phyloP scores from a whole-genome alignment of 2,329 filamentous ascomycete species.

The Pseudogymnoascus sp. region DNA sequence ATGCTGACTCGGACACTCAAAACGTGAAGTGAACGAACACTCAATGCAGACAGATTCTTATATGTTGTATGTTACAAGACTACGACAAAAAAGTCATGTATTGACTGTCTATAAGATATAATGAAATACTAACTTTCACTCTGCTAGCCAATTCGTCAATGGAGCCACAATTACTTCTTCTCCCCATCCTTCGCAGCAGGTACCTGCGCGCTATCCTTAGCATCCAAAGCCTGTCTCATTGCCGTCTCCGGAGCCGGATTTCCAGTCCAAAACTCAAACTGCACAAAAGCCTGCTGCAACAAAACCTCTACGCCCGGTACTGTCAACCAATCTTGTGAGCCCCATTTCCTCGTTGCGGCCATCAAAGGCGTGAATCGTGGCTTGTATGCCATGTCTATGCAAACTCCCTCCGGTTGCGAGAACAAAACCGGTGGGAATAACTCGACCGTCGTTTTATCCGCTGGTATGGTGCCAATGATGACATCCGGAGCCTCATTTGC shows the following conservation, averaged over 20 bases:
- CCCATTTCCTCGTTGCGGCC: not conserved
- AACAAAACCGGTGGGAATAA: conserved; percentile 27
- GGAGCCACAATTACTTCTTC: too few relatives aligned
- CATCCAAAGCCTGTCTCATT: conserved; percentile 43
- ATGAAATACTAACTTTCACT: too few relatives aligned
- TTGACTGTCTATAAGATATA: too few relatives aligned
- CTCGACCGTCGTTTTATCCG: conserved; percentile 7
- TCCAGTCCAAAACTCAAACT: conserved; percentile 60
- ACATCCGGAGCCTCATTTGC: not conserved
- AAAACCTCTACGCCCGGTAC: conserved; percentile 70
- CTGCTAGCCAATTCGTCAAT: too few relatives aligned
- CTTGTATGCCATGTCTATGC: conserved; percentile 11
- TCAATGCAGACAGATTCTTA: too few relatives aligned
- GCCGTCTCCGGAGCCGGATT: conserved; percentile 50
- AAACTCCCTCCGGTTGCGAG: conserved; percentile 32
- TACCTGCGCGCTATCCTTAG: not conserved
- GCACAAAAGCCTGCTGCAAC: conserved; percentile 71
- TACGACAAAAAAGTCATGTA: too few relatives aligned
- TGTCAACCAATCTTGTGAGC: conserved; percentile 50
- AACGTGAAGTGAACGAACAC: too few relatives aligned
- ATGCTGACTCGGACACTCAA: too few relatives aligned
- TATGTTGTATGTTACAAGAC: too few relatives aligned
- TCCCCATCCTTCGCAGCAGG: too few relatives aligned
- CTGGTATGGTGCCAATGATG: conserved; percentile 7
- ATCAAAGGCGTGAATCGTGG: conserved; percentile 3